Evolutionary conservation across 345 rosid genomes (phyloP).

Genomic region (Cardamine resedifolia): DNA sequence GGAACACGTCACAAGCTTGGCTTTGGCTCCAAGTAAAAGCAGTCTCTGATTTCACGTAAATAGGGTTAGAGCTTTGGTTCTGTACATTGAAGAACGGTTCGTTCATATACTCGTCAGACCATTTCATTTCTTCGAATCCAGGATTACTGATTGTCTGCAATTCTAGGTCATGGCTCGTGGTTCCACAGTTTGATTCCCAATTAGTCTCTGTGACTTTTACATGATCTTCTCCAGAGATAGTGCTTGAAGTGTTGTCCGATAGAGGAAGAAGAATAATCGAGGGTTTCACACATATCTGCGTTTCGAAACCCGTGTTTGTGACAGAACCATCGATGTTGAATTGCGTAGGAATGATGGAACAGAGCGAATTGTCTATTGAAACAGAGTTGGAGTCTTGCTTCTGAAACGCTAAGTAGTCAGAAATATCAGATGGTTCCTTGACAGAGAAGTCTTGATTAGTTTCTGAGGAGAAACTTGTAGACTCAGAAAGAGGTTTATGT

Average conservation of each 20-base stretch:
- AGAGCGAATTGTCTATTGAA: slow-evolving; percentile 30
- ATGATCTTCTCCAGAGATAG: neutral
- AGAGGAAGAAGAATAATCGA: slow-evolving; percentile 48
- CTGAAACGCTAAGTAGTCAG: slow-evolving; percentile 50
- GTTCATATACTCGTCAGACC: neutral
- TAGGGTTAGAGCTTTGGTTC: neutral
- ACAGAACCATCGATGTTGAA: neutral
- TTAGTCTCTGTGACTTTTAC: too few species aligned
- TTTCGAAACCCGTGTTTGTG: slow-evolving; percentile 39
- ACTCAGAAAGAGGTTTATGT: slow-evolving; percentile 34
- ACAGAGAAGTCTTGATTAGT: slow-evolving; percentile 42
- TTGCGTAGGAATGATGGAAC: slow-evolving; percentile 35
- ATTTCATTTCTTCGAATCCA: neutral
- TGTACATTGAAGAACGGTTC: neutral
- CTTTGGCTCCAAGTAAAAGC: slow-evolving; percentile 17
- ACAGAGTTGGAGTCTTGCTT: slow-evolving; percentile 43
- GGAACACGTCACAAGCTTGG: slow-evolving; percentile 9
- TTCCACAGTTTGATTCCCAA: too few species aligned
- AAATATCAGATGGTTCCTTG: slow-evolving; percentile 36
- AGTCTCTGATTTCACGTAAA: slow-evolving; percentile 2
- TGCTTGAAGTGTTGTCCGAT: slow-evolving; percentile 31
- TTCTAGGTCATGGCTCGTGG: too few species aligned
- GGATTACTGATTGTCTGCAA: too few species aligned
- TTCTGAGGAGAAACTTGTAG: slow-evolving; percentile 33
- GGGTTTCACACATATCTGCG: slow-evolving; percentile 46